Conservation (phyloP, 768 basidiomycete genomes). For the Tricholoma matsutake region DNA sequence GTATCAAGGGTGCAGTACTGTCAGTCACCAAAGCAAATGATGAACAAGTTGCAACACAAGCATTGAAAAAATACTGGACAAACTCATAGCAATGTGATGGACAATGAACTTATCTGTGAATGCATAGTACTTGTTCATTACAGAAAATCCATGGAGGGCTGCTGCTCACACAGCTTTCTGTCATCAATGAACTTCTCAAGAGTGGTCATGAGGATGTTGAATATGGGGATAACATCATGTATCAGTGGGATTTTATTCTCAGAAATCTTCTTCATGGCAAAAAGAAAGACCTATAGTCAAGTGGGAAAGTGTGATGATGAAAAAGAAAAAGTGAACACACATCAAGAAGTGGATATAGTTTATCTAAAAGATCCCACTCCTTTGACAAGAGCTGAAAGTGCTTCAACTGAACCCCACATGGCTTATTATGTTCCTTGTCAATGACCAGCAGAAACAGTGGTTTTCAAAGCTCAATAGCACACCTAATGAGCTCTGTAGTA, state of each 20-base stretch:
- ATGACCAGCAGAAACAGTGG: constrained; percentile 17
- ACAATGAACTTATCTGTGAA: constrained; percentile 11
- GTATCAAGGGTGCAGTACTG: too few relatives aligned
- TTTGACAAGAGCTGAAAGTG: constrained; percentile 12
- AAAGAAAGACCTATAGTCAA: constrained; percentile 3
- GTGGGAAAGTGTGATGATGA: neutral
- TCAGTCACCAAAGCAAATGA: too few relatives aligned
- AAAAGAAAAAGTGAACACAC: constrained; percentile 2
- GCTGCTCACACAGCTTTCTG: neutral
- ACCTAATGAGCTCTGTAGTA: constrained; percentile 14
- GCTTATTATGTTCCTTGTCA: constrained; percentile 15
- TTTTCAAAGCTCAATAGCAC: constrained; percentile 12
- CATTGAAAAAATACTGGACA: neutral
- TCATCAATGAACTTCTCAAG: constrained; percentile 12
- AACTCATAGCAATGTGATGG: constrained; percentile 16
- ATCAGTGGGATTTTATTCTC: constrained; percentile 11
- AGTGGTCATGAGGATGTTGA: constrained; percentile 14
- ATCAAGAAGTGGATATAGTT: constrained; percentile 15
- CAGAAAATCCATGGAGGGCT: neutral
- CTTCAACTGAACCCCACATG: constrained; percentile 12
- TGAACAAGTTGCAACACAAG: too few relatives aligned
- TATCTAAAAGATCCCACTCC: constrained; percentile 18
- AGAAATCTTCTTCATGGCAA: constrained; percentile 13
- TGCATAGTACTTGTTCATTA: constrained; percentile 18
- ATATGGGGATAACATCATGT: constrained; percentile 21